Base-by-base conservation (phyloP, 805 yeast species). In the Pichia paraexigua region DNA sequence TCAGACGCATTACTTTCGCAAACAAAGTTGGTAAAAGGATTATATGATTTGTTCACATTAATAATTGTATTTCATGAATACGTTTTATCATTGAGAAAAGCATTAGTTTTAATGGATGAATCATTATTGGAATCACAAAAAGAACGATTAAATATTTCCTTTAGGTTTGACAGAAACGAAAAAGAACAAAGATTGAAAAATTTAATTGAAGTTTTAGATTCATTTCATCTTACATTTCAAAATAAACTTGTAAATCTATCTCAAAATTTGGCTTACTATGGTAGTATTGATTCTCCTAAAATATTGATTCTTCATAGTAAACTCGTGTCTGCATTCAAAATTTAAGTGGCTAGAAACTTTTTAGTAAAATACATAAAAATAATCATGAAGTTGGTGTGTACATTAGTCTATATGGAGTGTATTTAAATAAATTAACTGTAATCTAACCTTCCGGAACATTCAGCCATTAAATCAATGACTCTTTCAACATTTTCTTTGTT, bases 391-490 rank as follows among this genome's bases (percentile, higher is more conserved):
- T 17, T 35, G 39, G 39, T 17, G 8, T 39, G 32, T 47, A 41
- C 30, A 46, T 41, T 48, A 43, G 47, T 39, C n/a, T 18, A 48
- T 18, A 39, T n/a, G 12, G 20, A 17, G 7, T 18, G 7, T 18
- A 28, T 20, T 44, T 18, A 32, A 35, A 17, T 22, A 22, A n/a
- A 5, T 46, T 39, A 46, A 39, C 21, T 41, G 44, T 41, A 41
- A 20, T 46, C 25, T 10, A 43, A 43, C 41, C 48, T 51, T 11
- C 67, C 69, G 2, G 80, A 76, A 39, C 78, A 69, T 57, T 77
- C 80, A 7, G 84, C 85, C 96, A 91, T 89, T 68, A 82, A 72
- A 28, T 73, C 65, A 22, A 90, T 76, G 53, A 91, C 78, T 27
- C 71, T 72, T 49, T 88, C 91, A 13, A 89, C 74, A 59, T 89